These are phyloP conservation scores for Blattamonas nauphoetae DNA, from an alignment of 78 protist genomes.

Conservation along the genomic window DNA sequence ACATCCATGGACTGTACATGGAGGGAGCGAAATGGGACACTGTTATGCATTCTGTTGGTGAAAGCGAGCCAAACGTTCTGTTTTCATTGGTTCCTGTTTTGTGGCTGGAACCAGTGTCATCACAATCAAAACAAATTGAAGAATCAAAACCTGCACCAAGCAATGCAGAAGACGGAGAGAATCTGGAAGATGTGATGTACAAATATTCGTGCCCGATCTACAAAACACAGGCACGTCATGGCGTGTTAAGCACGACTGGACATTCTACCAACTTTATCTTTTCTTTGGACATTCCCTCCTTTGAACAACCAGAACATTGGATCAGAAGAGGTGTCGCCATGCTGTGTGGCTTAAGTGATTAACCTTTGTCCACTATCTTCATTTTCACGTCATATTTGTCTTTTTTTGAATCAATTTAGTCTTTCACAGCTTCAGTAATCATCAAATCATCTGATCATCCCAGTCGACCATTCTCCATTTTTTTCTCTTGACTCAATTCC, in stretches of 20 bases:
- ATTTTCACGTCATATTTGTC: background rate
- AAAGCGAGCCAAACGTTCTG: background rate
- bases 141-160: background rate
- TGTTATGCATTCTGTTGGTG: background rate
- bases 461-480: no score
- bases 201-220: conserved; percentile 54
- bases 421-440: no score
- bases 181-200: background rate
- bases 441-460: no score
- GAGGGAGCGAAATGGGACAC: conserved; percentile 61
- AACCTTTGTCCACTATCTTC: background rate
- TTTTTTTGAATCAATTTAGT: no score
- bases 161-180: background rate
- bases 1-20: conserved; percentile 45
- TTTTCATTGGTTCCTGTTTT: background rate
- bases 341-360: conserved; percentile 14
- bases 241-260: conserved; percentile 70
- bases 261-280: conserved; percentile 60
- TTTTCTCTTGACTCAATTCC: no score
- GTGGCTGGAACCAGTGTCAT: background rate
- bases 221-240: conserved; percentile 57
- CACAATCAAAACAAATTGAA: background rate
- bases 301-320: conserved; percentile 7
- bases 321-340: conserved; percentile 24
- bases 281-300: conserved; percentile 40